Evolutionary conservation across 306 rosid species (phyloP), one percentile per base, ranked within the genome.

Genomic region (Oemleria cerasiformis): DNA sequence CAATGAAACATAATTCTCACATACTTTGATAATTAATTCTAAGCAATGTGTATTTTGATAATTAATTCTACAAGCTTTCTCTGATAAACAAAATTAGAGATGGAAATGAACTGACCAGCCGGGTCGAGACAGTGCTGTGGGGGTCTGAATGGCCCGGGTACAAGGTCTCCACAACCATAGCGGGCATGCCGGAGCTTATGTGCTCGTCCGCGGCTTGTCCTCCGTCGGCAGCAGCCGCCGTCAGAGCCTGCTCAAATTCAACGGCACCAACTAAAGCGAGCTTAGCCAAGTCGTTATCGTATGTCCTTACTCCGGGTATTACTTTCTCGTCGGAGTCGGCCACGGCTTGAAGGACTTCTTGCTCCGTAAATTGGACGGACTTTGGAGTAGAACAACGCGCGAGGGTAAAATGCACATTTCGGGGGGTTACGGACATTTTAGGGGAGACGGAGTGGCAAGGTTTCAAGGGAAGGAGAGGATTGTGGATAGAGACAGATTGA

Each of bases 181-280:
- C 96, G 5, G 87, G 79, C 70, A 84, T 23, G 17, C 87, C 92
- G 4, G 86, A 83, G 47, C 79, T 77, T 21, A 93, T 55, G 43
- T 93, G 97, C 76, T 93, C 98, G 7, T 74, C 71, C 66, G 98
- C 98, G 4, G 89, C 89, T 39, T 85, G 77, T 5, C 98, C 98
- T 7, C 98, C 94, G 50, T 93, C 98, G 63, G 98, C 90, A 0
- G 97, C 96, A 15, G 94, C 96, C 5, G 97, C 98, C 7, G 97
- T 91, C 20, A 93, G 57, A 45, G 97, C 92, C 83, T 93, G 98
- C 40, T 78, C 72, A 63, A 79, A 87, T 59, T 89, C 94, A 34
- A 87, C 96, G 60, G 88, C 82, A 58, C 98, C 98, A 70, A 89
- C 84, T 41, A 93, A 79, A 58, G 86, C 73, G 19, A 93, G 88